Conservation (phyloP, 208 protist species). For the Acanthamoeba lugdunensis region DNA sequence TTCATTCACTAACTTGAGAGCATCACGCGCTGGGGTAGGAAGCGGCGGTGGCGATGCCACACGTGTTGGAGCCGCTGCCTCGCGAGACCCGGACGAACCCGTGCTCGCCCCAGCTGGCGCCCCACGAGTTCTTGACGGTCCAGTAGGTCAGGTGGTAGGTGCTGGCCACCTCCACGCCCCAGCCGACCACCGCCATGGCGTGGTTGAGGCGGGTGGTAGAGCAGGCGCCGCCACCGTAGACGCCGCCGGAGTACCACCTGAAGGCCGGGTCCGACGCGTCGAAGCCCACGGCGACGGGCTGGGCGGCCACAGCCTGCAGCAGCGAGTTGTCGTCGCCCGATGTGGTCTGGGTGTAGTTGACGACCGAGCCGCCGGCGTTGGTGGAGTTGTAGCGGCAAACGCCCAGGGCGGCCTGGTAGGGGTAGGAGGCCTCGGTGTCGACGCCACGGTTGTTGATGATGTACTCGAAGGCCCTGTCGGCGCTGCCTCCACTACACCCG, state of each 20-base stretch:
- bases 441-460: slow-evolving; percentile 87
- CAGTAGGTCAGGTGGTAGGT: slow-evolving; percentile 81
- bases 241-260: slow-evolving; percentile 88
- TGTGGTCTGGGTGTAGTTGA: slow-evolving; percentile 86
- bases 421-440: slow-evolving; percentile 89
- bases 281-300: slow-evolving; percentile 93
- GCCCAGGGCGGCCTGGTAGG: slow-evolving; percentile 87
- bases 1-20: too few relatives aligned
- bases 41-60: slow-evolving; percentile 65
- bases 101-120: background rate
- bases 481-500: slow-evolving; percentile 93
- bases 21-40: slow-evolving; percentile 51
- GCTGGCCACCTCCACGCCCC: slow-evolving; percentile 74
- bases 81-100: slow-evolving; percentile 10
- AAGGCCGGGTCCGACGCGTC: slow-evolving; percentile 90
- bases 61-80: slow-evolving; percentile 40
- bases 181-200: slow-evolving; percentile 86
- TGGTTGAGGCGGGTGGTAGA: slow-evolving; percentile 85
- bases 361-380: slow-evolving; percentile 88
- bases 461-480: slow-evolving; percentile 90
- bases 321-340: slow-evolving; percentile 85
- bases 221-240: slow-evolving; percentile 87
- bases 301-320: slow-evolving; percentile 82
- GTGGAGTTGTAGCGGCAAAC: slow-evolving; percentile 80
- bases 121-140: slow-evolving; percentile 80